Conservation (phyloP, 257 asterid species). For the Plantago major region DNA sequence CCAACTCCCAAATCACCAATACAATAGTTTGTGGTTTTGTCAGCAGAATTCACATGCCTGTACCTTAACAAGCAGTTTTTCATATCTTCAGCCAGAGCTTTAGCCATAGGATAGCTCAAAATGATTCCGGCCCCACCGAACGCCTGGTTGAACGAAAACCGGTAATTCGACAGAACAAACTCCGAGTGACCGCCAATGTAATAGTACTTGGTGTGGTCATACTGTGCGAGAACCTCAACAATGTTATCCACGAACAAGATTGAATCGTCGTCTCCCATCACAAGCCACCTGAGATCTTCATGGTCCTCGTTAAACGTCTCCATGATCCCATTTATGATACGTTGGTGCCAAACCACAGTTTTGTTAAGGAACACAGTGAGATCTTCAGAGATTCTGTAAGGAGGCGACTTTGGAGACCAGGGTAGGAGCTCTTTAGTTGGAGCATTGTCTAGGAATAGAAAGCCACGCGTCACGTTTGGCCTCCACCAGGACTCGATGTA, state of each 20-base stretch:
- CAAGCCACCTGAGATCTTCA: constrained; percentile 40
- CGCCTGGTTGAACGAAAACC: constrained; percentile 50
- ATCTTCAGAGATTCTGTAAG: constrained; percentile 33
- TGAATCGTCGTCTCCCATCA: constrained; percentile 66
- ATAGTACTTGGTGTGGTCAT: constrained; percentile 42
- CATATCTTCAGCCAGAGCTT: constrained; percentile 39
- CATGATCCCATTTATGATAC: constrained; percentile 41
- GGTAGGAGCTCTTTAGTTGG: constrained; percentile 34
- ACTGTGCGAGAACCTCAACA: constrained; percentile 29
- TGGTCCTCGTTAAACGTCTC: constrained; percentile 35
- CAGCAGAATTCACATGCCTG: constrained; percentile 36
- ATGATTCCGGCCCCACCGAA: constrained; percentile 75
- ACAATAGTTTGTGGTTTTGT: constrained; percentile 40
- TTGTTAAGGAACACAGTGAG: constrained; percentile 23
- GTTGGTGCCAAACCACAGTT: constrained; percentile 17
- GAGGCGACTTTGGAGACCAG: constrained; percentile 41
- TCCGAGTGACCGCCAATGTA: constrained; percentile 52
- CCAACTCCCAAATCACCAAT: constrained; percentile 59
- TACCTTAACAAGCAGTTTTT: constrained; percentile 45
- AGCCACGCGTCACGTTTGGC: constrained; percentile 34
- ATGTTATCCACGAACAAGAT: constrained; percentile 38
- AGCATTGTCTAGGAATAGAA: constrained; percentile 26
- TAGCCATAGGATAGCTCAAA: constrained; percentile 52
- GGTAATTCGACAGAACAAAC: constrained; percentile 25
- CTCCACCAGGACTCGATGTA: constrained; percentile 54